Percentiles rank a stretch among this genome's conserved stretches.
These are phyloP conservation scores for Cyclostephanos tholiformis DNA, from an alignment of 108 stramenopile genomes.

Conservation along the genomic window DNA sequence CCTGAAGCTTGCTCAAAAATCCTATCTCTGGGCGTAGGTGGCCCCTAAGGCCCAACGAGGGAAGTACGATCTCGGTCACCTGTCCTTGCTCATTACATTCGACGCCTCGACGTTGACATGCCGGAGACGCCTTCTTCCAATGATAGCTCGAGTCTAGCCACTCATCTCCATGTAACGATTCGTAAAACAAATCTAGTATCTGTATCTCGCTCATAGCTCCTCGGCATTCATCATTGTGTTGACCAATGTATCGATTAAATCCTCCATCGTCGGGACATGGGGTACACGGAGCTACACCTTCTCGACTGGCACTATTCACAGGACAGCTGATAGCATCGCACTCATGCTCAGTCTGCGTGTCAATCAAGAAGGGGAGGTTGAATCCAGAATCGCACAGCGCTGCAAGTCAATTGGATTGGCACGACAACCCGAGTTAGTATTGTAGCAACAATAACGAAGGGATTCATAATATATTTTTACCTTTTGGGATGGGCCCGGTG, in stretches of 20 bases:
- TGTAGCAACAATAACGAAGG: not conserved
- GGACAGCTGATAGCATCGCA: constrained; percentile 54
- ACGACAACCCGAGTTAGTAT: too few relatives aligned
- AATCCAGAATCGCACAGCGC: constrained; percentile 41
- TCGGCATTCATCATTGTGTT: constrained; percentile 22
- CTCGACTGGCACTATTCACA: constrained; percentile 31
- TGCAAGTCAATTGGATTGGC: too few relatives aligned
- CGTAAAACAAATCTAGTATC: constrained; percentile 51
- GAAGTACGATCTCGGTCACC: constrained; percentile 37
- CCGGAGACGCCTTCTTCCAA: constrained; percentile 33
- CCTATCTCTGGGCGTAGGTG: constrained; percentile 42
- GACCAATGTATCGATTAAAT: constrained; percentile 53
- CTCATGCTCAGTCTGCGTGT: constrained; percentile 13
- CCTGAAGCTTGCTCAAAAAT: constrained; percentile 29
- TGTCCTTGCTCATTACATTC: constrained; percentile 41
- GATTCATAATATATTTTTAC: not conserved
- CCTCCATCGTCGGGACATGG: constrained; percentile 47
- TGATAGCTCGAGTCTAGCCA: constrained; percentile 34
- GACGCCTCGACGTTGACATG: constrained; percentile 40
- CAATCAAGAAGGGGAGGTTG: constrained; percentile 42
- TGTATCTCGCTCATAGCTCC: constrained; percentile 27
- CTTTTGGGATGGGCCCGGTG: constrained; percentile 44
- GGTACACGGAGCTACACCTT: constrained; percentile 50
- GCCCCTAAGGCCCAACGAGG: constrained; percentile 42
- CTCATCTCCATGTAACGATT: constrained; percentile 35